phyloP scores from a whole-genome alignment of 1,139 yeast species.

The Protomyces macrosporus region DNA sequence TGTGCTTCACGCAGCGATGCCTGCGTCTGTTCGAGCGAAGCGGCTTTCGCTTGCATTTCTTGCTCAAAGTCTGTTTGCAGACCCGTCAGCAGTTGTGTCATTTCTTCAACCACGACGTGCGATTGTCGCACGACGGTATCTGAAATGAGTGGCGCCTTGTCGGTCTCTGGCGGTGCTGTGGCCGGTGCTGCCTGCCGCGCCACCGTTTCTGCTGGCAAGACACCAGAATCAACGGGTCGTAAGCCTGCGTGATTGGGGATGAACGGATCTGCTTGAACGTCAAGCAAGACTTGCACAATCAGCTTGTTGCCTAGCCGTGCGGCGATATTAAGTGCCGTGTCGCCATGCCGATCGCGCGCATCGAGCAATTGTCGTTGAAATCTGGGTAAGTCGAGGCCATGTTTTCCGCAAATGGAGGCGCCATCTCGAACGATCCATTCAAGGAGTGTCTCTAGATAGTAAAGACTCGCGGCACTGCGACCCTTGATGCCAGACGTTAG shows the following conservation, averaged over 20 bases:
- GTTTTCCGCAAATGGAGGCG: conserved; percentile 35
- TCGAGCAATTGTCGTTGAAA: conserved; percentile 65
- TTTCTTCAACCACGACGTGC: conserved; percentile 36
- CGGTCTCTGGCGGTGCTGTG: background rate
- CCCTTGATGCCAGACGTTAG: conserved; percentile 68
- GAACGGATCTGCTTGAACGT: conserved; percentile 77
- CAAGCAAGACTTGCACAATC: conserved; percentile 72
- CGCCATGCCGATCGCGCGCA: conserved; percentile 77
- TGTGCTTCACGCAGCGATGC: conserved; percentile 49
- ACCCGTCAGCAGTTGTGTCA: conserved; percentile 39
- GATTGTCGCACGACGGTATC: conserved; percentile 7
- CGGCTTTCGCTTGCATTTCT: conserved; percentile 48
- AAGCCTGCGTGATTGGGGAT: conserved; percentile 79
- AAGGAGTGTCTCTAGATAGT: conserved; percentile 67
- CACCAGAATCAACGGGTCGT: conserved; percentile 80
- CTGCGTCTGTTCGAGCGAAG: conserved; percentile 47
- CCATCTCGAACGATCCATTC: conserved; percentile 70
- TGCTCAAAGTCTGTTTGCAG: conserved; percentile 46
- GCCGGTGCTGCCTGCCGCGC: background rate
- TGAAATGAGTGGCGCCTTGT: background rate
- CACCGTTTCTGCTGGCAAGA: conserved; percentile 33
- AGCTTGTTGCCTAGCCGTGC: conserved; percentile 80
- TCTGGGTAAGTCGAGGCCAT: conserved; percentile 50
- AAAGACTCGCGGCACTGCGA: conserved; percentile 62
- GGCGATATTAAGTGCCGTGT: conserved; percentile 81